Conservation (phyloP, 805 yeast genomes). For the Ascoidea asiatica region DNA sequence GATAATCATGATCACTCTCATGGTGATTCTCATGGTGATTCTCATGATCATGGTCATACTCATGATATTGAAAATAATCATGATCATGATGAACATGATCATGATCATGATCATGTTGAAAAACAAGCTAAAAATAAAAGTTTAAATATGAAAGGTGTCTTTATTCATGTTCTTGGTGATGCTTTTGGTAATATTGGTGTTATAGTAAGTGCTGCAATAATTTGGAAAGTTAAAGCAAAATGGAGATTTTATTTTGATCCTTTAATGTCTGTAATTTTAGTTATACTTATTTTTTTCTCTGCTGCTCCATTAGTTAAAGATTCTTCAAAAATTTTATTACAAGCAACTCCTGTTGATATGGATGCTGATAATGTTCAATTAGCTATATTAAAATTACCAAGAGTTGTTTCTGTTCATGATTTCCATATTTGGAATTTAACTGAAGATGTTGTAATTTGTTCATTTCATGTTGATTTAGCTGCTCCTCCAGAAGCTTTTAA, state of each 20-base stretch:
- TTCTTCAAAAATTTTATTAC: slow-evolving; percentile 76
- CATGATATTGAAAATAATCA: slow-evolving; percentile 3
- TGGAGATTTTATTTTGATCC: slow-evolving; percentile 91
- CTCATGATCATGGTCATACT: background rate
- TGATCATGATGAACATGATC: slow-evolving; percentile 11
- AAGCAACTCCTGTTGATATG: slow-evolving; percentile 82
- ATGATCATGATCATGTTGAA: slow-evolving; percentile 15
- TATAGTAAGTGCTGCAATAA: slow-evolving; percentile 74
- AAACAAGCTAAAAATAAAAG: slow-evolving; percentile 32
- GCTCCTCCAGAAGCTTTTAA: slow-evolving; percentile 54
- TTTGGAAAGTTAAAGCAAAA: slow-evolving; percentile 83
- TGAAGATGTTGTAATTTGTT: slow-evolving; percentile 76
- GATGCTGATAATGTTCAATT: slow-evolving; percentile 61
- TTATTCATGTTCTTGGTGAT: slow-evolving; percentile 89
- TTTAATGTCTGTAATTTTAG: slow-evolving; percentile 67
- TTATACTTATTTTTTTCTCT: slow-evolving; percentile 76
- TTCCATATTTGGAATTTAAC: slow-evolving; percentile 94
- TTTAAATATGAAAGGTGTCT: slow-evolving; percentile 96
- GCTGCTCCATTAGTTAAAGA: slow-evolving; percentile 83
- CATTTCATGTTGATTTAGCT: slow-evolving; percentile 72
- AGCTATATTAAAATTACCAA: slow-evolving; percentile 53
- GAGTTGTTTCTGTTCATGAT: slow-evolving; percentile 82
- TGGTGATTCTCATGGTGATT: slow-evolving; percentile 11
- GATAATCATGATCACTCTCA: slow-evolving; percentile 23
- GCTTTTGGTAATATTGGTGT: slow-evolving; percentile 95